Evolutionary conservation across 2,329 filamentous ascomycete species (phyloP).

Genomic region (Mycosphaerelloides madeirae): DNA sequence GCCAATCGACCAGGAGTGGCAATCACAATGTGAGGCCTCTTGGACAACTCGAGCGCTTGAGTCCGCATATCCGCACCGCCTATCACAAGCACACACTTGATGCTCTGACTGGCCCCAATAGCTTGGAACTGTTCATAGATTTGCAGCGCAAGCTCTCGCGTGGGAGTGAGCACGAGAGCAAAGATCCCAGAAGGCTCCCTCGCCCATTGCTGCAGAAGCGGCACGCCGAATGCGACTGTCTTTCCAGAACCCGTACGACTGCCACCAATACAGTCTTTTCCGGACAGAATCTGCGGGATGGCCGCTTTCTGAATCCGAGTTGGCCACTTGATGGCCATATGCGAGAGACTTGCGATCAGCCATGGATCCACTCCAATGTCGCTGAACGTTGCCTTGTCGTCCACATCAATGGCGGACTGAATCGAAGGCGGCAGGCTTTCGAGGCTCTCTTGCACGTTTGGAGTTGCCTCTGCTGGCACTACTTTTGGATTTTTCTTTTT

Average conservation of each 20-base stretch:
- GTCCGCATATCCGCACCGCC: constrained; percentile 88
- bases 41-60: constrained; percentile 78
- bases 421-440: constrained; percentile 16
- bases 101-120: constrained; percentile 77
- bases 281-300: constrained; percentile 87
- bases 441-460: background rate
- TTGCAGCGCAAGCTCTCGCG: constrained; percentile 85
- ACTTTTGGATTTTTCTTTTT: constrained; percentile 3
- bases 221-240: constrained; percentile 91
- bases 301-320: constrained; percentile 90
- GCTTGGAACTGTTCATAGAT: constrained; percentile 96
- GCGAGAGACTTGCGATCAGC: constrained; percentile 74
- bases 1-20: constrained; percentile 89
- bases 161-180: constrained; percentile 82
- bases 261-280: constrained; percentile 89
- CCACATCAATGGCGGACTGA: constrained; percentile 23
- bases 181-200: constrained; percentile 90
- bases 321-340: constrained; percentile 78
- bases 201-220: constrained; percentile 90
- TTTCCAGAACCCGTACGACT: constrained; percentile 95
- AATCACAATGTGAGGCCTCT: constrained; percentile 85
- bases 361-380: constrained; percentile 48
- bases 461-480: background rate
- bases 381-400: constrained; percentile 28
- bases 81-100: constrained; percentile 85